Base-by-base conservation (phyloP, 2,329 filamentous ascomycete species). In the Aspergillus flavus region DNA sequence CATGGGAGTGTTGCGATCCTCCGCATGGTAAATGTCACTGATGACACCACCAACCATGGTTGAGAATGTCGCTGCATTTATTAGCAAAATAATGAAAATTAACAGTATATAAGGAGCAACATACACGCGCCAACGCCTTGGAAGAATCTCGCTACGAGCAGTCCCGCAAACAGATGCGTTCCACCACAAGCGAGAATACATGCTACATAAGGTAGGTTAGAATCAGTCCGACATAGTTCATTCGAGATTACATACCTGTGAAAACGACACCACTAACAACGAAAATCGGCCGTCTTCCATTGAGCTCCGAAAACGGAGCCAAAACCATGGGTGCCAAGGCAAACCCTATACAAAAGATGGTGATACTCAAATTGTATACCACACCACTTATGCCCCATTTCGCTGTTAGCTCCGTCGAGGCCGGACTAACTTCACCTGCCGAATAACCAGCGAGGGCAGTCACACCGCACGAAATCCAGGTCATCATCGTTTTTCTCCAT, bases 41-140 rank as follows among this genome's bases (percentile, higher is more conserved):
- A 97, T 90, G 4, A 97, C 91, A 4, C 94, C 94, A n/a, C 94
- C 94, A 0, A 96, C 90, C 85, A 97, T 94, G 26, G 92, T 95
- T 52, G 90, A 93, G 73, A 96, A 96, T 0, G 86, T 88, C 39
- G 75, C 78, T 80, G 28, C 41, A 63, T 26, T 12, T 43, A n/a
- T 50, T 30, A 50, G 23, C 16, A 50, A 6, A 11, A 4, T 28
- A 4, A 26, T 14, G 14, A 45, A 30, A 43, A 76, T 58, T 0
- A 6, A 14, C 14, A 0, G 16, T 6, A 1, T 6, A 16, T 36
- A 16, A 36, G 39, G 14, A 28, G 28, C 16, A 4, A 82, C 82
- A 84, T 88, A 56, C 89, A 93, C 6, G 87, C 89, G 7, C 91
- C 91, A n/a, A 88, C 87, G 1, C 94, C 94, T 11, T 88, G 85